Conservation (phyloP, 164 flowering plant genomes). For the Annona cherimola region DNA sequence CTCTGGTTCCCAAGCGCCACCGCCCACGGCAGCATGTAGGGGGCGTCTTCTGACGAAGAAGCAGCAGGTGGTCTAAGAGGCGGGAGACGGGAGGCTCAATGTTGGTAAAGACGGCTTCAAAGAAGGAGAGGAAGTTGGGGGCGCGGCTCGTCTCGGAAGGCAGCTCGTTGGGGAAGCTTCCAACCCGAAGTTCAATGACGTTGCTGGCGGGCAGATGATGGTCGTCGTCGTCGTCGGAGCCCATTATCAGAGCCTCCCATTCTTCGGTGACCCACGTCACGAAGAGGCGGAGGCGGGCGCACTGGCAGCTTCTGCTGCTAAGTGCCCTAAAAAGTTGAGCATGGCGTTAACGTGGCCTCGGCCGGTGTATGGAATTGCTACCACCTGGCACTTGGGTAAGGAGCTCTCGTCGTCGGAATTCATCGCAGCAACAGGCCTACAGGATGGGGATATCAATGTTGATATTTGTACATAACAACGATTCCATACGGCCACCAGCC, state of each 20-base stretch:
- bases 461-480: too few species aligned
- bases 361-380: constrained; percentile 50
- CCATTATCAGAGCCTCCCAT: too few species aligned
- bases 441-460: too few species aligned
- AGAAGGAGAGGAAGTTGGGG: constrained; percentile 35
- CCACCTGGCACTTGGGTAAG: constrained; percentile 30
- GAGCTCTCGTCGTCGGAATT: too few species aligned
- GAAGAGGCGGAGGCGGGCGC: too few species aligned
- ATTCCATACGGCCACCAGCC: too few species aligned
- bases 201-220: constrained; percentile 32
- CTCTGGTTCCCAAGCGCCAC: constrained; percentile 37
- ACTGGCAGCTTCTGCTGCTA: constrained; percentile 15
- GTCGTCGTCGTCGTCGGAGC: too few species aligned
- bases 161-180: constrained; percentile 62
- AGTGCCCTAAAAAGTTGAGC: constrained; percentile 46
- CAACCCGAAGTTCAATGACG: constrained; percentile 37
- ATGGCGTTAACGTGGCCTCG: constrained; percentile 63
- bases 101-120: constrained; percentile 44
- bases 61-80: constrained; percentile 37
- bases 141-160: constrained; percentile 61
- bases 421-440: too few species aligned
- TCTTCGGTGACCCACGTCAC: constrained; percentile 70
- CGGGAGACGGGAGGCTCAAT: constrained; percentile 55
- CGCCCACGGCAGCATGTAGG: constrained; percentile 42
- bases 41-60: constrained; percentile 26